Evolutionary conservation across 805 yeast species (phyloP).

Genomic region (Schizosaccharomyces lindneri): DNA sequence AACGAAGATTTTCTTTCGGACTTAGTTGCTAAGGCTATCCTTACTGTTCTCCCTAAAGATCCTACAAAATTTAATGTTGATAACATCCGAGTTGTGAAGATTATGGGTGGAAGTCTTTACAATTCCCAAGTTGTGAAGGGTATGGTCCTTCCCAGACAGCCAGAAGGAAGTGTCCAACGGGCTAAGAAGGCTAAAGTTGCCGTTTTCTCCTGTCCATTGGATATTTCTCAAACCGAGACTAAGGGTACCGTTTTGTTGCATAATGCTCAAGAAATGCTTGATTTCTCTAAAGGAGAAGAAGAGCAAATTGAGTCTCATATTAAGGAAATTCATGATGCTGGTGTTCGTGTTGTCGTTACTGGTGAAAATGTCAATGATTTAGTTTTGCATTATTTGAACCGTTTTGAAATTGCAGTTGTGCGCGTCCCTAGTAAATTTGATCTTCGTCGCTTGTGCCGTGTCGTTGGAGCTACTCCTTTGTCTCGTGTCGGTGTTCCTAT

Average conservation of each 20-base stretch:
- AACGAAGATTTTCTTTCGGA: constrained; percentile 52
- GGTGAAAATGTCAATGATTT: constrained; percentile 84
- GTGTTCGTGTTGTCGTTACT: constrained; percentile 74
- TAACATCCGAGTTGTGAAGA: constrained; percentile 80
- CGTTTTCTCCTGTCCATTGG: constrained; percentile 80
- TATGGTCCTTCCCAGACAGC: constrained; percentile 93
- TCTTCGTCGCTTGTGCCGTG: constrained; percentile 76
- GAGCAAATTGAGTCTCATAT: constrained; percentile 68
- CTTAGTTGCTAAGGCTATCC: constrained; percentile 65
- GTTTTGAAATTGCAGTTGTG: constrained; percentile 60
- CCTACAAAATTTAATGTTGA: constrained; percentile 63
- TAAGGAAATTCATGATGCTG: constrained; percentile 59
- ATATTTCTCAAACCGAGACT: constrained; percentile 88
- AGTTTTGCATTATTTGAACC: constrained; percentile 76
- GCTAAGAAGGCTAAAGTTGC: constrained; percentile 59
- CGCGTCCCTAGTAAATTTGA: constrained; percentile 88
- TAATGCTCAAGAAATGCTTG: constrained; percentile 90
- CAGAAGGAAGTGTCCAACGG: constrained; percentile 71
- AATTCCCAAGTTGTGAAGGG: constrained; percentile 71
- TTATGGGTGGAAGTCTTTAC: constrained; percentile 69
- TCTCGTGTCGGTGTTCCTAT: constrained; percentile 86
- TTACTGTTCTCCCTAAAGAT: constrained; percentile 46
- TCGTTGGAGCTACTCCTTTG: constrained; percentile 90
- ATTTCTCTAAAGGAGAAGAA: constrained; percentile 90
- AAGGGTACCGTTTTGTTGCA: constrained; percentile 91